A percentile compares a stretch with the other conserved stretches of the same genome.
phyloP scores from a whole-genome alignment of 495 filamentous ascomycete species.

The Penicillium maclennaniae region DNA sequence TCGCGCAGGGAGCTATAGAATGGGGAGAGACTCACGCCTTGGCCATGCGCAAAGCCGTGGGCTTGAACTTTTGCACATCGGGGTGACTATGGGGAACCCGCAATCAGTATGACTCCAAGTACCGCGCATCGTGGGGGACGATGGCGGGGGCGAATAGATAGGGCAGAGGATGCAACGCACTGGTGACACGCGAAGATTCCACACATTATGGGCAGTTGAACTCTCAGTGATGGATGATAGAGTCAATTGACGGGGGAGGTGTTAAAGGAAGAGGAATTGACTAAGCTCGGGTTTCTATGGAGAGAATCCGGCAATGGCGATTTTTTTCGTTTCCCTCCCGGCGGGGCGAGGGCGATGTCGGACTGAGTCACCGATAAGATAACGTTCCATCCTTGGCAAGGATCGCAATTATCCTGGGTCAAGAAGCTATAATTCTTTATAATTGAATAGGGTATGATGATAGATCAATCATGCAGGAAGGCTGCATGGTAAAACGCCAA shows the following conservation, averaged over 20 bases:
- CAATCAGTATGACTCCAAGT: conserved; percentile 24
- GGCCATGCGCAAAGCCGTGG: conserved; percentile 88
- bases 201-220: conserved; percentile 48
- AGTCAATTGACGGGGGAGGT: conserved; percentile 9
- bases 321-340: conserved; percentile 30
- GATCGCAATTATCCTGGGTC: not conserved
- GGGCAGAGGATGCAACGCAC: conserved; percentile 48
- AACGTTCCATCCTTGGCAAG: conserved; percentile 10
- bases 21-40: conserved; percentile 69
- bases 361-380: conserved; percentile 50
- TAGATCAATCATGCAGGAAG: not conserved
- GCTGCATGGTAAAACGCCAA: conserved; percentile 12
- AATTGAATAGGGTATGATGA: not conserved
- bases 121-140: conserved; percentile 8
- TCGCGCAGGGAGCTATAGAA: conserved; percentile 4
- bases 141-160: conserved; percentile 10
- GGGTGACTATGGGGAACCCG: conserved; percentile 62
- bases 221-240: conserved; percentile 9
- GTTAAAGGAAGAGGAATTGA: conserved; percentile 17
- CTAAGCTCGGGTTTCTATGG: conserved; percentile 15
- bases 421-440: not conserved
- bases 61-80: conserved; percentile 94
- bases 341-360: conserved; percentile 44
- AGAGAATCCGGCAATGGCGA: conserved; percentile 20
- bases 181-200: conserved; percentile 95